Percentiles rank a stretch among this genome's conserved stretches.
phyloP scores from a whole-genome alignment of 768 basidiomycete genomes.

The Trametes gibbosa region DNA sequence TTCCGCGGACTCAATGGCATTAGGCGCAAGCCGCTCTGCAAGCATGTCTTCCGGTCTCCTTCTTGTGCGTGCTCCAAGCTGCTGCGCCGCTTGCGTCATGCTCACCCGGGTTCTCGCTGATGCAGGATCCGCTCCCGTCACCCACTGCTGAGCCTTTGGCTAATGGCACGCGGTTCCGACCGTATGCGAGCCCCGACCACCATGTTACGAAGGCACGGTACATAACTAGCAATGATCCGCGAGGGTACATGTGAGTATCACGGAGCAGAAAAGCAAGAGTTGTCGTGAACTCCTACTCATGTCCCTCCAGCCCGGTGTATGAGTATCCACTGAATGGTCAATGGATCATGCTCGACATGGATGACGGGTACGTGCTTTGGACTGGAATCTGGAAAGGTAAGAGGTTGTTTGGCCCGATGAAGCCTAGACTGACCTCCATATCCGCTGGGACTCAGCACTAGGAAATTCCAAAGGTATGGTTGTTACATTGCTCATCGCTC shows the following conservation, averaged over 20 bases:
- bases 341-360: constrained; percentile 96
- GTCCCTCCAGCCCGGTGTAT: constrained; percentile 63
- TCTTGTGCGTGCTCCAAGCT: constrained; percentile 24
- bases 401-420: constrained; percentile 1
- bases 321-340: constrained; percentile 88
- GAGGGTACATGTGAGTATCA: constrained; percentile 76
- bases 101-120: background rate
- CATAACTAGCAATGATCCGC: constrained; percentile 85
- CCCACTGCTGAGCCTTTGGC: constrained; percentile 24
- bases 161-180: constrained; percentile 46
- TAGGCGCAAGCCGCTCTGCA: constrained; percentile 25
- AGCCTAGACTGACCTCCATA: background rate
- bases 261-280: background rate
- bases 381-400: constrained; percentile 93
- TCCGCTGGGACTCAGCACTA: constrained; percentile 48
- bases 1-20: constrained; percentile 18
- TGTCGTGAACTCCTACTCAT: constrained; percentile 1
- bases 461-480: constrained; percentile 81
- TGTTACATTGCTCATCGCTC: background rate
- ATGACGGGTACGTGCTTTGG: constrained; percentile 90
- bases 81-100: background rate
- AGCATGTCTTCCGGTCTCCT: constrained; percentile 33
- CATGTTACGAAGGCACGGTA: constrained; percentile 84
- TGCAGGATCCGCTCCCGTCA: constrained; percentile 34
- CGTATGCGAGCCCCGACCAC: constrained; percentile 73